Conservation (phyloP, 345 rosid genomes). For the sweet orange (Citrus sinensis) region DNA sequence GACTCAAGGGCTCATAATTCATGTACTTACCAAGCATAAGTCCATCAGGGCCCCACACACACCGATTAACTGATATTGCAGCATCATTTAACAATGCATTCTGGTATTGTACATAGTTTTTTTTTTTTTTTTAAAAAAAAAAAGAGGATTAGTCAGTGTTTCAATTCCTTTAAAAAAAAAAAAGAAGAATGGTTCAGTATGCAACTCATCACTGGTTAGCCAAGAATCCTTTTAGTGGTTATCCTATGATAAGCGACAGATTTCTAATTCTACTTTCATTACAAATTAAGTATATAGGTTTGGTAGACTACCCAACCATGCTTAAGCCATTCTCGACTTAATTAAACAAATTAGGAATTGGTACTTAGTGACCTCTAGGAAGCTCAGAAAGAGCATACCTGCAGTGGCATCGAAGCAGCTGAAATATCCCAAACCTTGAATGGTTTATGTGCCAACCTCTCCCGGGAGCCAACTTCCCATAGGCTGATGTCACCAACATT, state of each 20-base stretch:
- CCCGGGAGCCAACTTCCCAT: slow-evolving; percentile 44
- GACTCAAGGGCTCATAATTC: neutral
- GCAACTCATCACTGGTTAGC: neutral
- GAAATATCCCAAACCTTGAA: slow-evolving; percentile 48
- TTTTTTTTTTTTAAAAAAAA: too few relatives aligned
- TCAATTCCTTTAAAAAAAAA: neutral
- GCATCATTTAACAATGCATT: slow-evolving; percentile 54
- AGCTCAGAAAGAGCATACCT: slow-evolving; percentile 25
- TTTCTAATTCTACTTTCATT: neutral
- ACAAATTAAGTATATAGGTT: neutral
- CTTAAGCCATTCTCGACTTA: neutral
- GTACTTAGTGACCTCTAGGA: neutral
- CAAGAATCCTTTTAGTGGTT: neutral
- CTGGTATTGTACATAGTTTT: slow-evolving; percentile 17
- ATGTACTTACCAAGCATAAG: slow-evolving; percentile 44
- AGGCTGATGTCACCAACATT: slow-evolving; percentile 44
- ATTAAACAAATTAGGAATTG: neutral
- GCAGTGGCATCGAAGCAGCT: slow-evolving; percentile 31
- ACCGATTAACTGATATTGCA: slow-evolving; percentile 56
- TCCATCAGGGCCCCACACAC: slow-evolving; percentile 70
- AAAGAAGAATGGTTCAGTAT: neutral
- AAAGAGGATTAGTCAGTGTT: neutral
- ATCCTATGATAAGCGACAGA: neutral
- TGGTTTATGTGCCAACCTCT: slow-evolving; percentile 35
- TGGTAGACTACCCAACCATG: neutral